phyloP scores from a whole-genome alignment of 768 basidiomycete genomes.

The Sporobolomyces roseus region DNA sequence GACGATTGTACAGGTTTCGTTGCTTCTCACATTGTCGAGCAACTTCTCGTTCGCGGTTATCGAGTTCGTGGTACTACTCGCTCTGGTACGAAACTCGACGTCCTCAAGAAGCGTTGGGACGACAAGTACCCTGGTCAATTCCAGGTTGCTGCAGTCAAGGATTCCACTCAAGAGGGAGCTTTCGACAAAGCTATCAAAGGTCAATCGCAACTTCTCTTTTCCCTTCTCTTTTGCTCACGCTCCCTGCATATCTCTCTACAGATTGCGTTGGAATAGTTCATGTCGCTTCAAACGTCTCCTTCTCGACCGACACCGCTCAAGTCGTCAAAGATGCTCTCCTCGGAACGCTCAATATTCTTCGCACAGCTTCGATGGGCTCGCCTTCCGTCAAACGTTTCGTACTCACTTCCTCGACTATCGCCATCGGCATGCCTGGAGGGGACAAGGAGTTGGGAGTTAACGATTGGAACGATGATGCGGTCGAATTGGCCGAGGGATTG shows the following conservation, averaged over 20 bases:
- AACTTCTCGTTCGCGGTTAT: slow-evolving; percentile 27
- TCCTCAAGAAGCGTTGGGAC: slow-evolving; percentile 56
- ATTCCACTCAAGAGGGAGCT: slow-evolving; percentile 61
- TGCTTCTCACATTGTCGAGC: slow-evolving; percentile 5
- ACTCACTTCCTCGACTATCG: slow-evolving; percentile 56
- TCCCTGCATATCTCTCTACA: not conserved
- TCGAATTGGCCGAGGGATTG: not conserved
- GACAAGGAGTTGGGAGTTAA: not conserved
- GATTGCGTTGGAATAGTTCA: not conserved
- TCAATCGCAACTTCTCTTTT: not conserved
- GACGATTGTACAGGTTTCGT: not conserved
- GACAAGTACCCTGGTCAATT: slow-evolving; percentile 54
- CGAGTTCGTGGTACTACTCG: slow-evolving; percentile 65
- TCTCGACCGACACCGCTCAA: slow-evolving; percentile 44
- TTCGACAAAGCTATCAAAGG: slow-evolving; percentile 76
- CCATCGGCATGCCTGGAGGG: too few relatives aligned
- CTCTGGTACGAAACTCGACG: slow-evolving; percentile 58
- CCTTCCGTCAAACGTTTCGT: slow-evolving; percentile 62
- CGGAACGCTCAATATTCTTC: slow-evolving; percentile 64
- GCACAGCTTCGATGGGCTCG: slow-evolving; percentile 49
- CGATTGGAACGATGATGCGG: not conserved
- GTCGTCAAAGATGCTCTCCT: slow-evolving; percentile 66
- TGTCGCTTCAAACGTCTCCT: not conserved
- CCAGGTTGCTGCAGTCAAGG: slow-evolving; percentile 65
- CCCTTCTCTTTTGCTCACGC: not conserved